Evolutionary conservation across 2,329 filamentous ascomycete genomes (phyloP), one percentile per base, ranked within the genome.

Genomic region (Fusarium agapanthi): DNA sequence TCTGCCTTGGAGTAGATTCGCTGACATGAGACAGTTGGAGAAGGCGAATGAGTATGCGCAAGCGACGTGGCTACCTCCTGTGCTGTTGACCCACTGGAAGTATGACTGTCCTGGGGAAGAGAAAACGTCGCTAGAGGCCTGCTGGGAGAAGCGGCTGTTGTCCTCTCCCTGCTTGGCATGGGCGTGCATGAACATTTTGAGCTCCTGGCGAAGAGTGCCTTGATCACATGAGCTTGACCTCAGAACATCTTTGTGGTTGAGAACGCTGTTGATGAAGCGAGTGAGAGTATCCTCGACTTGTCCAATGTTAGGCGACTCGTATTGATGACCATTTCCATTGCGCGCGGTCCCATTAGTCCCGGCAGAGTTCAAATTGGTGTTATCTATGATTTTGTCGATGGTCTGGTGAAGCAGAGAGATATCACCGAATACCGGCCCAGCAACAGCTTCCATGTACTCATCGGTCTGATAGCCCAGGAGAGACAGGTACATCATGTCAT

Each of bases 11-110:
- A 8, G 7, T 2, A 57, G 16, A 14, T 16, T 48, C 2, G 37
- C n/a, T 12, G 53, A 63, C 5, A 58, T 18, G 0, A 63, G 43
- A 14, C 60, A 63, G n/a, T 40, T 45, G 2, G 43, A 34, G 16
- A 63, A 57, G 7, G 53, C 28, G 7, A 63, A 58, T 6, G 53
- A 63, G 41, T 63, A 63, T 9, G 43, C 51, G 3, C 60, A 63
- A 8, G 60, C 60, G 5, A 63, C 35, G 4, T 63, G 53, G 3
- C 43, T 43, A 0, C 41, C 60, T 15, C 60, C 53, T 6, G 35
- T 63, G 2, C 41, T 57, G 6, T 37, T 38, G 0, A 58, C 60
- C 60, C 53, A 63, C 0, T 63, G 7, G 13, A 37, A 58, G 30
- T 35, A 50, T 2, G 60, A 41, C 9, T 26, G 11, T 3, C 4